These are phyloP conservation scores for Globisporangium takayamanum DNA, from an alignment of 352 stramenopile species.

Conservation along the genomic window DNA sequence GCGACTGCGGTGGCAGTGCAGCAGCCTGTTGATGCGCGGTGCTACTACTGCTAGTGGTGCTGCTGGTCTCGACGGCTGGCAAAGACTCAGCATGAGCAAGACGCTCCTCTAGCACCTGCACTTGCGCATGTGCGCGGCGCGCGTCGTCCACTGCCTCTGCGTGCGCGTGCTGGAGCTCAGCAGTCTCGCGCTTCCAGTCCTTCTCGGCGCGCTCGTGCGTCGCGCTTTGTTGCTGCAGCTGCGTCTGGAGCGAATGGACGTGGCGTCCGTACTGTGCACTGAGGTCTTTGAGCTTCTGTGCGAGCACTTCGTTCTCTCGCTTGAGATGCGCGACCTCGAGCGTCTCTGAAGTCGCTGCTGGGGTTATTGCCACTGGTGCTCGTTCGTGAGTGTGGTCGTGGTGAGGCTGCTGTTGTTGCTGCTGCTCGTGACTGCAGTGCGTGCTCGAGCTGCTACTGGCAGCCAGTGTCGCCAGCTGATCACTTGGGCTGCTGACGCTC, in stretches of 20 bases:
- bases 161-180: background rate
- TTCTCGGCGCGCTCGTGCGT: background rate
- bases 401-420: background rate
- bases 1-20: background rate
- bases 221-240: background rate
- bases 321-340: conserved; percentile 1
- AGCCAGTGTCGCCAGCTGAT: background rate
- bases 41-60: background rate
- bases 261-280: conserved; percentile 1
- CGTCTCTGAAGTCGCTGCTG: background rate
- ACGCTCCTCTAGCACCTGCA: background rate
- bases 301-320: conserved; percentile 3
- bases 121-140: background rate
- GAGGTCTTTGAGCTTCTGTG: background rate
- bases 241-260: background rate
- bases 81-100: background rate
- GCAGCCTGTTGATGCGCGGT: background rate
- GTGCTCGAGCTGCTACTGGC: background rate
- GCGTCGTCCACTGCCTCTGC: background rate
- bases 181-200: background rate
- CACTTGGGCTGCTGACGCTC: background rate
- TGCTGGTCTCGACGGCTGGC: background rate
- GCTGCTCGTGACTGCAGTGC: too few species aligned
- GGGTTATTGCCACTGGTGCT: background rate
- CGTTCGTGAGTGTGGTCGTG: too few species aligned